phyloP scores from a whole-genome alignment of 371 early-diverging fungal genomes.

The Mucor indicus region DNA sequence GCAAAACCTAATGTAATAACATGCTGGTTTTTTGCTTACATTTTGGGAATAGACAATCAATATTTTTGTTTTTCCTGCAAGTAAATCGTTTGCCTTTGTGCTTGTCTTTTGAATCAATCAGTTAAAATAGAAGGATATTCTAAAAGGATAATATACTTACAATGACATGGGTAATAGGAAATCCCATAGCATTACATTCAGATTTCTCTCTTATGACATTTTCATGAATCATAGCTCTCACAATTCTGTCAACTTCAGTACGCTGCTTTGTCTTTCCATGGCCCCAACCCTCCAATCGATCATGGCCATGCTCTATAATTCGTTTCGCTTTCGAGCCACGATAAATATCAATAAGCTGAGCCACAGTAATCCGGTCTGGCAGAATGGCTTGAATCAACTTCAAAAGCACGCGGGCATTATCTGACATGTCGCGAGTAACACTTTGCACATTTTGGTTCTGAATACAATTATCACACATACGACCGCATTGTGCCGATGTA shows the following conservation, averaged over 20 bases:
- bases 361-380: slow-evolving; percentile 64
- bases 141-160: slow-evolving; percentile 1
- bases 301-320: slow-evolving; percentile 49
- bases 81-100: not conserved
- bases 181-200: slow-evolving; percentile 14
- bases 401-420: slow-evolving; percentile 50
- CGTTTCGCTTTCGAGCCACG: slow-evolving; percentile 67
- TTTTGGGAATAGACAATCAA: not conserved
- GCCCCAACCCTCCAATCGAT: slow-evolving; percentile 58
- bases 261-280: slow-evolving; percentile 42
- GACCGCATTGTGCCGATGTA: slow-evolving; percentile 62
- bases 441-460: slow-evolving; percentile 15
- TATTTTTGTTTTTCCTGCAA: not conserved
- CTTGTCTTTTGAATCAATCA: not conserved
- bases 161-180: slow-evolving; percentile 15
- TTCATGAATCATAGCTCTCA: slow-evolving; percentile 11
- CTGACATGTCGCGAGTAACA: slow-evolving; percentile 51
- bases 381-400: slow-evolving; percentile 43
- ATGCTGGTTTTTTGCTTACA: not conserved
- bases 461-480: slow-evolving; percentile 96
- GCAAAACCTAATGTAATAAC: not conserved
- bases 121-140: not conserved
- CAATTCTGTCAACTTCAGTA: slow-evolving; percentile 11
- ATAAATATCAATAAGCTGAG: slow-evolving; percentile 77
- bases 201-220: not conserved